phyloP scores from a whole-genome alignment of 1,284 basidiomycete species.

The Cutaneotrichosporon dermatis region DNA sequence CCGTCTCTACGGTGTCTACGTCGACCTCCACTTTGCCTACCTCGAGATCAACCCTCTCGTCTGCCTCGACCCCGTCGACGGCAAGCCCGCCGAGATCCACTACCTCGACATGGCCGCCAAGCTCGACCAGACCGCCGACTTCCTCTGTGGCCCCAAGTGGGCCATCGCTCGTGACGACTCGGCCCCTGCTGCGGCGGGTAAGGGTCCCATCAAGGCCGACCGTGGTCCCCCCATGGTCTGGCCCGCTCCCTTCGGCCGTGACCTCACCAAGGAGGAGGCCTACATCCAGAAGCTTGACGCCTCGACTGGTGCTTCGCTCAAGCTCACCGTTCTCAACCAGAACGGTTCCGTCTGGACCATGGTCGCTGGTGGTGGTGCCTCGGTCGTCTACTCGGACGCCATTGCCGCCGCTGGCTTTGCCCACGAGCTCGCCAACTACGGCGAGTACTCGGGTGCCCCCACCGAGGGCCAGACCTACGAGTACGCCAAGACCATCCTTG shows the following conservation, averaged over 20 bases:
- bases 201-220: constrained; percentile 65
- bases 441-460: constrained; percentile 98
- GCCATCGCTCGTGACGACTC: constrained; percentile 89
- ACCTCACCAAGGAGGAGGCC: constrained; percentile 94
- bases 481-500: constrained; percentile 98
- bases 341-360: constrained; percentile 98
- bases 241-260: constrained; percentile 96
- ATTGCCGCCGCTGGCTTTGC: constrained; percentile 96
- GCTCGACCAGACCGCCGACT: constrained; percentile 95
- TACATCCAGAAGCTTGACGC: constrained; percentile 98
- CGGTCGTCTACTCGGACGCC: constrained; percentile 66
- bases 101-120: constrained; percentile 99
- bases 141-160: constrained; percentile 98
- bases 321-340: constrained; percentile 92
- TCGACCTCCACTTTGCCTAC: constrained; percentile 89
- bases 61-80: constrained; percentile 76
- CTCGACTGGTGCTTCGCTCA: constrained; percentile 95
- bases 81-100: constrained; percentile 73
- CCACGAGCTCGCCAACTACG: constrained; percentile 97
- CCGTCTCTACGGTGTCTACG: constrained; percentile 94
- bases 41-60: constrained; percentile 99
- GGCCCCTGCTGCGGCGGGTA: constrained; percentile 55
- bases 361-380: constrained; percentile 75
- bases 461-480: constrained; percentile 98
- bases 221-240: constrained; percentile 96